These are phyloP conservation scores for Neonectria faginata DNA, from an alignment of 2,329 filamentous ascomycete species.

Conservation along the genomic window DNA sequence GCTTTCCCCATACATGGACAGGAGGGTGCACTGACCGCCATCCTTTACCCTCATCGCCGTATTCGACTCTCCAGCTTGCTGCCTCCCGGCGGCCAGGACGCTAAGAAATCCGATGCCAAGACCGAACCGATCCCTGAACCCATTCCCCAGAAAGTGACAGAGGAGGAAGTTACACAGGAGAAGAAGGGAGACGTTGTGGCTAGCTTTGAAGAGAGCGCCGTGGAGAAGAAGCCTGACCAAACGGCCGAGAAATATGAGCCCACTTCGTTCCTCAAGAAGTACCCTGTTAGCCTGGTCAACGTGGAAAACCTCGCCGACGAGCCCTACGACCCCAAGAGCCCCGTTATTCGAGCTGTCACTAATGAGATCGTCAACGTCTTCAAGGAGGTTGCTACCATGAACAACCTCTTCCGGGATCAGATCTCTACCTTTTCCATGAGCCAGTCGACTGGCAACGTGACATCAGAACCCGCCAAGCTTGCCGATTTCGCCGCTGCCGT, in stretches of 20 bases:
- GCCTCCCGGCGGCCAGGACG: constrained; percentile 69
- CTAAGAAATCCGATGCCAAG: constrained; percentile 65
- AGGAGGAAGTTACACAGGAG: constrained; percentile 67
- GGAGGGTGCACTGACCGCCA: constrained; percentile 86
- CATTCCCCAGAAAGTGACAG: constrained; percentile 65
- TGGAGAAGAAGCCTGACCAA: constrained; percentile 68
- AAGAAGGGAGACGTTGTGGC: constrained; percentile 95
- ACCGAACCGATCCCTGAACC: constrained; percentile 66
- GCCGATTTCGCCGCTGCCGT: constrained; percentile 98
- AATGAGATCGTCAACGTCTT: constrained; percentile 99
- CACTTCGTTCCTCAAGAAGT: constrained; percentile 90
- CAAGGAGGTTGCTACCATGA: constrained; percentile 94
- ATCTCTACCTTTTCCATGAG: constrained; percentile 98
- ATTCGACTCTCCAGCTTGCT: constrained; percentile 90
- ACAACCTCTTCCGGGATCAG: constrained; percentile 95
- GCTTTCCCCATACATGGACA: constrained; percentile 92
- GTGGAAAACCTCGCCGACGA: constrained; percentile 94
- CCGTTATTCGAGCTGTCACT: constrained; percentile 88
- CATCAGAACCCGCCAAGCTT: constrained; percentile 92
- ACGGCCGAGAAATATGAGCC: constrained; percentile 77
- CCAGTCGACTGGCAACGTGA: constrained; percentile 93
- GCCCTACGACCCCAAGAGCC: constrained; percentile 89
- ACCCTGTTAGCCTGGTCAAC: constrained; percentile 92
- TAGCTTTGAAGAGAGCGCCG: constrained; percentile 88
- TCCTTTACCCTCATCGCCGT: constrained; percentile 93